Base-by-base conservation (phyloP, 1,139 yeast species). In the Kodamaea plutei region DNA sequence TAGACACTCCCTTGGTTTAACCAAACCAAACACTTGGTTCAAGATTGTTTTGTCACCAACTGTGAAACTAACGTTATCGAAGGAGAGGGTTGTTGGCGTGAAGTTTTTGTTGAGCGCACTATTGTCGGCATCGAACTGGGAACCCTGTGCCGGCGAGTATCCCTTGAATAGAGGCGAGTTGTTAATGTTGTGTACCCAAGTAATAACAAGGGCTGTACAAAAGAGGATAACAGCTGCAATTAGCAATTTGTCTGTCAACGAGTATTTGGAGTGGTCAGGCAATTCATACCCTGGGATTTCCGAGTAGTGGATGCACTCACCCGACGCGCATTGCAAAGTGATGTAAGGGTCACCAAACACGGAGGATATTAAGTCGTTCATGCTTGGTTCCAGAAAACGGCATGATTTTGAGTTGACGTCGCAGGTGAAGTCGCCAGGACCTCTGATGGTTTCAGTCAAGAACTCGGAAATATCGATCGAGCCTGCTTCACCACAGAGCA, bases 381-480 rank as follows among this genome's bases (percentile, higher is more conserved):
- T 91, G 37, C 94, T 81, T 23, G 98, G 97, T 53, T 91, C 98
- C 3, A 91, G 80, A 52, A 91, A 91, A 32, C 70, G 68, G 61
- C 98, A 91, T 26, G 65, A 58, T 25, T 67, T 72, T 9, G 71
- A 57, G 5, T 58, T 55, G 15, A 84, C 58, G 51, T 87, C 85
- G 59, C 98, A 91, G 5, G 77, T 61, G 47, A 91, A 89, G 43
- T 84, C 91, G 20, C 96, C 98, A 0, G 98, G 98, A 2, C 98
- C 98, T 30, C 62, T 65, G 38, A 91, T 88, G 2, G 95, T 84
- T 53, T 88, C 94, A 2, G 91, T 79, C 41, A 91, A 68, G 54
- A 93, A 91, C 33, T 91, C 97, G 1, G 95, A 82, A 26, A 91
- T 85, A 57, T 91, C 98, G 43, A 91, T 88, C 4, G 96, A 87